phyloP scores from a whole-genome alignment of 164 flowering plant genomes.

The Berberis vulgaris region DNA sequence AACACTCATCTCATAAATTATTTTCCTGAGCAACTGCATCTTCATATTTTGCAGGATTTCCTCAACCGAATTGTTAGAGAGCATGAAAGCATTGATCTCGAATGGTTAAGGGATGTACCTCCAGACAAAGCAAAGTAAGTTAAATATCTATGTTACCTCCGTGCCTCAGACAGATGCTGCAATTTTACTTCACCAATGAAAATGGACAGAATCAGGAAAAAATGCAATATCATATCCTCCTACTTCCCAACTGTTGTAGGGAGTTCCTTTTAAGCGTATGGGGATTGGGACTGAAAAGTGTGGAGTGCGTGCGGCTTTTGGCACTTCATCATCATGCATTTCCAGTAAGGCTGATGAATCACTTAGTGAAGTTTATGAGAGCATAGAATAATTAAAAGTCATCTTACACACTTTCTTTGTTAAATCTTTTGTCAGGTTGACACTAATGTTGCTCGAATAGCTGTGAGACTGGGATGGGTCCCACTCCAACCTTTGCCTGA shows the following conservation, averaged over 20 bases:
- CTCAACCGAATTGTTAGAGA: conserved; percentile 71
- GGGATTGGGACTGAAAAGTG: conserved; percentile 93
- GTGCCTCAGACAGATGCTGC: not conserved
- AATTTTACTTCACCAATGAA: too few relatives aligned
- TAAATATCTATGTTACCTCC: not conserved
- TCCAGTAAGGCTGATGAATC: conserved; percentile 55
- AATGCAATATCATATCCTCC: too few relatives aligned
- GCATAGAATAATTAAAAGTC: too few relatives aligned
- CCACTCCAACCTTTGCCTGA: conserved; percentile 79
- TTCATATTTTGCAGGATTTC: conserved; percentile 54
- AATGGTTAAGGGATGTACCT: conserved; percentile 91
- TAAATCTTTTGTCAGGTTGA: conserved; percentile 53
- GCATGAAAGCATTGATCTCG: conserved; percentile 88
- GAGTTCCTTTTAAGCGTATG: conserved; percentile 78
- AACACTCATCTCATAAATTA: too few relatives aligned
- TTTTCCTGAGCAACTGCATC: not conserved
- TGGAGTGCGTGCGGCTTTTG: conserved; percentile 91
- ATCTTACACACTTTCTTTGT: not conserved
- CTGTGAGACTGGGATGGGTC: conserved; percentile 91
- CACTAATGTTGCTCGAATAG: conserved; percentile 80
- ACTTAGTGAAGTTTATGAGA: too few relatives aligned
- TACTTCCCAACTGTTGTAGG: conserved; percentile 23
- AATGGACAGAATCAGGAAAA: too few relatives aligned
- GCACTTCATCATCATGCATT: conserved; percentile 96
- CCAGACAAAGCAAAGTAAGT: conserved; percentile 98